Percentiles rank a stretch among this genome's conserved stretches.
Conservation (phyloP, 345 rosid genomes). For the Lepidium sativum region DNA sequence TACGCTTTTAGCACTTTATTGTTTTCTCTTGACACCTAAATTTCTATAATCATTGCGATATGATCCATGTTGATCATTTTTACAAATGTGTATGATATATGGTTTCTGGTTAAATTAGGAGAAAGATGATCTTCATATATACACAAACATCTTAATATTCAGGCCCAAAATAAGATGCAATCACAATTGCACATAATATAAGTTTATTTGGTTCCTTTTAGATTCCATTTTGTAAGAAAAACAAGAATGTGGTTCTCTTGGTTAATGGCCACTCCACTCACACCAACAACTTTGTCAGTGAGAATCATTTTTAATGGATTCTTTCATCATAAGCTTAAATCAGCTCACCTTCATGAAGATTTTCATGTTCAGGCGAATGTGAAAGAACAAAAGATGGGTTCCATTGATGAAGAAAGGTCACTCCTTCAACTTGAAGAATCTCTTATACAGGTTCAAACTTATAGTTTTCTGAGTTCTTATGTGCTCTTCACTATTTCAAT, state of each 20-base stretch:
- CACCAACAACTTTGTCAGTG: conserved; percentile 8
- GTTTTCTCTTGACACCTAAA: too few relatives aligned
- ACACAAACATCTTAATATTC: too few relatives aligned
- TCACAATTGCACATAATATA: background rate
- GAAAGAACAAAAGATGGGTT: conserved; percentile 28
- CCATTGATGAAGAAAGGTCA: conserved; percentile 40
- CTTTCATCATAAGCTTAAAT: background rate
- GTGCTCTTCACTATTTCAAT: too few relatives aligned
- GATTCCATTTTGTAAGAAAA: background rate
- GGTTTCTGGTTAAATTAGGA: too few relatives aligned
- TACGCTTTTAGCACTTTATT: too few relatives aligned
- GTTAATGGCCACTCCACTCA: conserved; percentile 11
- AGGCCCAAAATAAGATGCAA: too few relatives aligned
- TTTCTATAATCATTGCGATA: too few relatives aligned
- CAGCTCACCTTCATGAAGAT: background rate
- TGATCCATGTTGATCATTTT: too few relatives aligned
- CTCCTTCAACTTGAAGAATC: conserved; percentile 39
- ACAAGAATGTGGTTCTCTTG: conserved; percentile 13
- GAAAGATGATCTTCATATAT: too few relatives aligned
- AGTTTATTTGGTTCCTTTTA: background rate
- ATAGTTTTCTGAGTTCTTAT: too few relatives aligned
- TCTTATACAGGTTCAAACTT: conserved; percentile 30
- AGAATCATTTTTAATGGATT: background rate
- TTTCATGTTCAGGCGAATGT: background rate
- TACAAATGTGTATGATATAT: too few relatives aligned